phyloP scores from a whole-genome alignment of 2,329 filamentous ascomycete genomes.

The Penicillium sp. region DNA sequence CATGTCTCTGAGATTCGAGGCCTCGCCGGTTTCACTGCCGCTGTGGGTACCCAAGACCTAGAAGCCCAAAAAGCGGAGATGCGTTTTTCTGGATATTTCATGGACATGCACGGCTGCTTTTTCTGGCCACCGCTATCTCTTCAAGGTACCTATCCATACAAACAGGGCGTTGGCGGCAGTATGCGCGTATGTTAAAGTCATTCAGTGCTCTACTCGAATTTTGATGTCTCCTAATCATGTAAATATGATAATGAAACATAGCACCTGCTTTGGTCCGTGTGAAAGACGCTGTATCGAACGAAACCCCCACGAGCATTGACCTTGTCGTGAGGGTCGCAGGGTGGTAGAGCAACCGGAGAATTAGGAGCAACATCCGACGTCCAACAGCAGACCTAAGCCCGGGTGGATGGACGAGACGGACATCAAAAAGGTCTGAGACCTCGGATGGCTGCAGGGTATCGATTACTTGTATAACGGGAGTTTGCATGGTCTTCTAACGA shows the following conservation, averaged over 20 bases:
- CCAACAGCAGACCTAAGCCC: slow-evolving; percentile 24
- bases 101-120: neutral
- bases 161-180: slow-evolving; percentile 27
- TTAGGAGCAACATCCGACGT: slow-evolving; percentile 13
- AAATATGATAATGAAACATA: neutral
- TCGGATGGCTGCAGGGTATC: slow-evolving; percentile 32
- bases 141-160: slow-evolving; percentile 24
- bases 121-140: slow-evolving; percentile 5
- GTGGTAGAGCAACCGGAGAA: slow-evolving; percentile 24
- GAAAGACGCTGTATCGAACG: neutral
- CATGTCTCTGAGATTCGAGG: slow-evolving; percentile 30
- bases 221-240: neutral
- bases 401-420: slow-evolving; percentile 23
- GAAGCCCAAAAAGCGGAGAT: slow-evolving; percentile 17
- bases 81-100: neutral
- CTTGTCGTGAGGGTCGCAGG: slow-evolving; percentile 4
- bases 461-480: slow-evolving; percentile 29
- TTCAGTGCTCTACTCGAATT: neutral
- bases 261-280: neutral
- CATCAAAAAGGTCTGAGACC: slow-evolving; percentile 33
- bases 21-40: slow-evolving; percentile 30
- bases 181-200: slow-evolving; percentile 2
- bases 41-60: slow-evolving; percentile 31
- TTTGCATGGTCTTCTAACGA: slow-evolving; percentile 25
- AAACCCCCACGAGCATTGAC: neutral